phyloP scores from a whole-genome alignment of 352 stramenopile genomes.

The Elongisporangium anandrum region DNA sequence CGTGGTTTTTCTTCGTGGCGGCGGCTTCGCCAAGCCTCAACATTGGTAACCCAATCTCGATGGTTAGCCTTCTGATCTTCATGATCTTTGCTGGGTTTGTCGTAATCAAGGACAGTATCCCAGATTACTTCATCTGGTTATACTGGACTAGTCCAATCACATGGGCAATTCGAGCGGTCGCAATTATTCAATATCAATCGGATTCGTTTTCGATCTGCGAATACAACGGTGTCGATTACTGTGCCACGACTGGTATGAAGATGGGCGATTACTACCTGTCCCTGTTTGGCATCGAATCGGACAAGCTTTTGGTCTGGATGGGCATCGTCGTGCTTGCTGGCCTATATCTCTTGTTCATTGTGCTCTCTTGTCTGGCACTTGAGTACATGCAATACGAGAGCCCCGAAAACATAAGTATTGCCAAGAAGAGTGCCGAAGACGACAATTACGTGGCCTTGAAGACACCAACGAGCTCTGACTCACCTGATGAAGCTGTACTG shows the following conservation, averaged over 20 bases:
- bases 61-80: constrained; percentile 30
- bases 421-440: too few relatives aligned
- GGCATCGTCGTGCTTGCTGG: too few relatives aligned
- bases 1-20: constrained; percentile 37
- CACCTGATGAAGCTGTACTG: too few relatives aligned
- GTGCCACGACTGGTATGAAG: constrained; percentile 11
- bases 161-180: constrained; percentile 32
- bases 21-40: constrained; percentile 16
- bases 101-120: constrained; percentile 33
- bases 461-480: too few relatives aligned
- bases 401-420: too few relatives aligned
- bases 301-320: too few relatives aligned
- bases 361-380: too few relatives aligned
- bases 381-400: constrained; percentile 25
- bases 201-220: constrained; percentile 17
- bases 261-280: constrained; percentile 29
- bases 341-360: too few relatives aligned
- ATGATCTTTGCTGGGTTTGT: constrained; percentile 46
- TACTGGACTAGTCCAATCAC: constrained; percentile 52
- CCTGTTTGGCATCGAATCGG: too few relatives aligned
- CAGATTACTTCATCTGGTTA: constrained; percentile 32
- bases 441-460: too few relatives aligned
- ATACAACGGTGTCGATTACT: constrained; percentile 30
- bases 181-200: constrained; percentile 29
- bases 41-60: too few relatives aligned